A percentile compares a stretch with the other conserved stretches of the same genome.
Evolutionary conservation across 495 filamentous ascomycete species (phyloP).

Genomic region (Hypoxylon fragiforme): DNA sequence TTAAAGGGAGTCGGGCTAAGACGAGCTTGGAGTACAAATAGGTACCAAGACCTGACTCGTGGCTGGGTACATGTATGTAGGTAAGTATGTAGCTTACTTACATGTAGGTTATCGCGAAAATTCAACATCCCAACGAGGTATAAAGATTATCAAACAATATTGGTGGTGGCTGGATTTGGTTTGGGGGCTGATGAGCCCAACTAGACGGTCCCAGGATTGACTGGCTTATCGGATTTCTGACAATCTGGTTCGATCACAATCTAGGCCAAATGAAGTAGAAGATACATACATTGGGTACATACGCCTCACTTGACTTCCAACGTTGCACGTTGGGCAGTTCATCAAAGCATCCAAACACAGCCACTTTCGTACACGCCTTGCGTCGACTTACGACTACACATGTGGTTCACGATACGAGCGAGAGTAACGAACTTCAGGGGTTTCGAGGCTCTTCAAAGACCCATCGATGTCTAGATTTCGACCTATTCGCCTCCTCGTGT

Average conservation of each 20-base stretch:
- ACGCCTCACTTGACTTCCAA: conserved; percentile 46
- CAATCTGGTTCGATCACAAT: conserved; percentile 23
- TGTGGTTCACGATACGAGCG: conserved; percentile 14
- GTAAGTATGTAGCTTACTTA: conserved; percentile 9
- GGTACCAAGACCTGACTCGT: conserved; percentile 13
- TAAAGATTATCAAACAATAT: conserved; percentile 6
- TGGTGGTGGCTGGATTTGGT: conserved; percentile 31
- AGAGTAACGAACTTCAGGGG: neutral
- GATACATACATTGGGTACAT: conserved; percentile 35
- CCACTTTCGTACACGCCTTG: conserved; percentile 25
- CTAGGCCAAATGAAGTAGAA: conserved; percentile 28
- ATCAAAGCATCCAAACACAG: conserved; percentile 15
- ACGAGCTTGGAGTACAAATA: conserved; percentile 17
- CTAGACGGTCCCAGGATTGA: conserved; percentile 32
- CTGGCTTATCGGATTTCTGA: conserved; percentile 28
- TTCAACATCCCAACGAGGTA: conserved; percentile 12
- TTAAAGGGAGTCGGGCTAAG: conserved; percentile 19
- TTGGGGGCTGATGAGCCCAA: conserved; percentile 40
- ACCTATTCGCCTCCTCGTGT: neutral
- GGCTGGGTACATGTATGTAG: neutral
- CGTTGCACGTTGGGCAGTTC: conserved; percentile 25
- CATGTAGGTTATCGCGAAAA: conserved; percentile 15
- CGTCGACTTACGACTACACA: conserved; percentile 9
- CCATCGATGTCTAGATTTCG: neutral
- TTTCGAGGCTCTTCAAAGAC: neutral